Conservation (phyloP, 352 stramenopile genomes). For the Globisporangium canariense region DNA sequence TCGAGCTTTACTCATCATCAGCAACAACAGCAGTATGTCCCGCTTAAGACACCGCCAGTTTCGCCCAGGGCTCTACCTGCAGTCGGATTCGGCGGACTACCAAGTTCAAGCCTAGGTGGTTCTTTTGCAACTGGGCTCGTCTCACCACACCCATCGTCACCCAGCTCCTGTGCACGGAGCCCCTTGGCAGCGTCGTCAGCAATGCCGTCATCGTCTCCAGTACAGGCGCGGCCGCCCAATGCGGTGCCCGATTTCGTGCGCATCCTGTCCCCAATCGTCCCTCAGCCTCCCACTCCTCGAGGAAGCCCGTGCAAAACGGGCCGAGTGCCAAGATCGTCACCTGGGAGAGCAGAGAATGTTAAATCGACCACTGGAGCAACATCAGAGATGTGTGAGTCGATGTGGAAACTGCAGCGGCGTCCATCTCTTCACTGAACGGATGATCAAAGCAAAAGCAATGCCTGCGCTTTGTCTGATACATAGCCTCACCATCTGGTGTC, state of each 20-base stretch:
- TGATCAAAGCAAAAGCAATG: too few species aligned
- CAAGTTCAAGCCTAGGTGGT: slow-evolving; percentile 12
- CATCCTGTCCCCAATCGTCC: slow-evolving; percentile 12
- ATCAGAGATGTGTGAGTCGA: slow-evolving; percentile 15
- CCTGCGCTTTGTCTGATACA: too few species aligned
- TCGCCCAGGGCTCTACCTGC: neutral
- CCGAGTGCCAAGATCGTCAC: neutral
- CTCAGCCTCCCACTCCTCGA: neutral
- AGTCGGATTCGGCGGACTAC: neutral
- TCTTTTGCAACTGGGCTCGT: slow-evolving; percentile 8
- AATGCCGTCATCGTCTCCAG: neutral
- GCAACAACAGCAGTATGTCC: neutral
- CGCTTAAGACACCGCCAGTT: neutral
- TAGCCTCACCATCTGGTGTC: too few species aligned
- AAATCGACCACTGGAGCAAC: neutral
- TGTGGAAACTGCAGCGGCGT: slow-evolving; percentile 44
- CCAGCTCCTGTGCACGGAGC: neutral
- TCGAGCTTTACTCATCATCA: slow-evolving; percentile 12
- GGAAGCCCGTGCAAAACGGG: neutral
- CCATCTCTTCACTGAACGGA: slow-evolving; percentile 21
- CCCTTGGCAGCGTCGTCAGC: neutral
- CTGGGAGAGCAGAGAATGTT: slow-evolving; percentile 3
- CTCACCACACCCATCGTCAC: slow-evolving; percentile 3
- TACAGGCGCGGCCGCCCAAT: neutral
- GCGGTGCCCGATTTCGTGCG: slow-evolving; percentile 6